Conservation (phyloP, 441 rosid genomes). For the Cnidoscolus chayamansa region DNA sequence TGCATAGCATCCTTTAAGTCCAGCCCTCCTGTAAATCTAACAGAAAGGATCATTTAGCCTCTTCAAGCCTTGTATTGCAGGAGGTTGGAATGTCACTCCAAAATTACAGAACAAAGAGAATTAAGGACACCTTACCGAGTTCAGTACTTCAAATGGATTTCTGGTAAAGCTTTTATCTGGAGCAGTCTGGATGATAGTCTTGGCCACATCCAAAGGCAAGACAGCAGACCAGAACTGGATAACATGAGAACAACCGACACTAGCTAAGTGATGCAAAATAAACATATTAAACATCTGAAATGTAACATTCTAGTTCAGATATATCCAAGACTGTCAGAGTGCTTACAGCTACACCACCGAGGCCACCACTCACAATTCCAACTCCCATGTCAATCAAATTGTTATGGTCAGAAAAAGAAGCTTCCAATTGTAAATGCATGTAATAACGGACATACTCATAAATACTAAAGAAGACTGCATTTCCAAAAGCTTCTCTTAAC, state of each 20-base stretch:
- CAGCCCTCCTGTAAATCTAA: conserved; percentile 67
- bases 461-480: conserved; percentile 69
- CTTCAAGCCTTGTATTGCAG: background rate
- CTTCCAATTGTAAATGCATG: conserved; percentile 54
- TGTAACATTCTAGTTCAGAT: background rate
- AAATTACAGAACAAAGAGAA: conserved; percentile 3
- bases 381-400: conserved; percentile 71
- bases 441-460: conserved; percentile 68
- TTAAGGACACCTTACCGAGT: conserved; percentile 42
- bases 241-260: conserved; percentile 12
- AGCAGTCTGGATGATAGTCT: conserved; percentile 80
- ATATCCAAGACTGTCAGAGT: conserved; percentile 17
- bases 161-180: conserved; percentile 50
- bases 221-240: conserved; percentile 73
- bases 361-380: conserved; percentile 72
- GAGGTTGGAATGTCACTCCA: background rate
- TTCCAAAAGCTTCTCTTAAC: conserved; percentile 75
- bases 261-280: conserved; percentile 13
- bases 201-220: conserved; percentile 83
- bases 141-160: conserved; percentile 65
- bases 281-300: background rate
- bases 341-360: conserved; percentile 87
- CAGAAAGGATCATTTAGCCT: conserved; percentile 21
- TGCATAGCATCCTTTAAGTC: conserved; percentile 73
- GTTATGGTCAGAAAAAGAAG: conserved; percentile 40